Percentiles rank a stretch among this genome's conserved stretches.
Evolutionary conservation across 257 asterid species (phyloP).

Genomic region (Echium plantagineum): DNA sequence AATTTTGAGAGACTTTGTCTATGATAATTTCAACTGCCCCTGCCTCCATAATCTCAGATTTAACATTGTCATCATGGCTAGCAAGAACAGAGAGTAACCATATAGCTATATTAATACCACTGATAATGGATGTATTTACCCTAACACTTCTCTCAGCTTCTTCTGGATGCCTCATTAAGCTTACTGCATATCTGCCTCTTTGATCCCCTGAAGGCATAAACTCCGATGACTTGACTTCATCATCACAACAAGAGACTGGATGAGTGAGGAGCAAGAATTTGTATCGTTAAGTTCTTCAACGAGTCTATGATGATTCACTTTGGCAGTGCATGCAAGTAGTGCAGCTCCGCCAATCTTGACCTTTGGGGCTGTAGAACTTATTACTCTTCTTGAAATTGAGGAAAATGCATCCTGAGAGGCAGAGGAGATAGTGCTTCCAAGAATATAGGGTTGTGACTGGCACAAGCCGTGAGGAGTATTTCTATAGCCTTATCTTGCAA

Average conservation of each 20-base stretch:
- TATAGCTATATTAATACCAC: constrained; percentile 61
- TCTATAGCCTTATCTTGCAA: constrained; percentile 91
- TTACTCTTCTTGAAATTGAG: constrained; percentile 61
- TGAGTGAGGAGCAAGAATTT: constrained; percentile 46
- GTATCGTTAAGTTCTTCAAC: constrained; percentile 67
- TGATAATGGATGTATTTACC: constrained; percentile 61
- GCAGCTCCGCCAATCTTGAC: constrained; percentile 91
- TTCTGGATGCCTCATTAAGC: constrained; percentile 48
- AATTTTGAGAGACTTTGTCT: constrained; percentile 56
- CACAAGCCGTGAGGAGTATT: constrained; percentile 66
- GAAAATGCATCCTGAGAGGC: constrained; percentile 65
- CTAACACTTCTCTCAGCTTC: constrained; percentile 27
- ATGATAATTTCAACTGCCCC: constrained; percentile 88
- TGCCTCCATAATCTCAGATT: constrained; percentile 76
- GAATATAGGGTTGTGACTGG: constrained; percentile 56
- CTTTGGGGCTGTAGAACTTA: constrained; percentile 41
- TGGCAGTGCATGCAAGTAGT: constrained; percentile 72
- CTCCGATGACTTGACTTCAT: constrained; percentile 35
- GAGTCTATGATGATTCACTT: constrained; percentile 69
- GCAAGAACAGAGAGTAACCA: constrained; percentile 94
- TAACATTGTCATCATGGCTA: constrained; percentile 56
- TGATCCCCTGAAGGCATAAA: constrained; percentile 41
- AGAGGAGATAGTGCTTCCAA: constrained; percentile 57
- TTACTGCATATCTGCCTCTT: constrained; percentile 37
- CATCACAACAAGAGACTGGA: constrained; percentile 78